Evolutionary conservation across 805 yeast genomes (phyloP).

Genomic region (Candida stauntonica): DNA sequence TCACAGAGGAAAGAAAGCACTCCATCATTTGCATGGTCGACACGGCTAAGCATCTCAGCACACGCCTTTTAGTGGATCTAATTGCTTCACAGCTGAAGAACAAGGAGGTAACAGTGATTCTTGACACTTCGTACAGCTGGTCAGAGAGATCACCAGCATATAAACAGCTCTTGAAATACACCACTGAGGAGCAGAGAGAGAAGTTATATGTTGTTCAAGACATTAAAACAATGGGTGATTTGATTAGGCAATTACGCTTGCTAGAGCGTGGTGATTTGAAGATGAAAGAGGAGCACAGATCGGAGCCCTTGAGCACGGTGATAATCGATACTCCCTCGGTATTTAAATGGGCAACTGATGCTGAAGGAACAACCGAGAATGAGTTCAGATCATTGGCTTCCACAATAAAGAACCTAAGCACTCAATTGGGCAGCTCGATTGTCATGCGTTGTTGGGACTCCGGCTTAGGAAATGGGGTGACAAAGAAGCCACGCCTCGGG

Average conservation of each 20-base stretch:
- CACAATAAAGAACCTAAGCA: neutral
- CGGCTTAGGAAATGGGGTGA: too few relatives aligned
- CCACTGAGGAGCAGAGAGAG: neutral
- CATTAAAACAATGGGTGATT: neutral
- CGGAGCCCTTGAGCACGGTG: neutral
- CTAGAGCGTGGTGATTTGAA: neutral
- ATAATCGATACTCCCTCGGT: neutral
- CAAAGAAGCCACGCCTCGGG: too few relatives aligned
- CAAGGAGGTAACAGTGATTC: neutral
- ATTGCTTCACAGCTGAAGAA: neutral
- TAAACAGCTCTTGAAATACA: too few relatives aligned
- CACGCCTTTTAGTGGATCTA: neutral
- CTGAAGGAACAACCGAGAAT: neutral
- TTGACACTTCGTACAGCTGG: conserved; percentile 16
- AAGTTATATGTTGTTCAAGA: neutral
- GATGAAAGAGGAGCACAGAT: neutral
- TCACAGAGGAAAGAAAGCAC: neutral
- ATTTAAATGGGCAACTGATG: neutral
- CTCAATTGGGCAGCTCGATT: conserved; percentile 5
- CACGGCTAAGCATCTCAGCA: neutral
- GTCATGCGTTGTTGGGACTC: conserved; percentile 10
- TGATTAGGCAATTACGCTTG: neutral
- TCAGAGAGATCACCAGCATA: too few relatives aligned
- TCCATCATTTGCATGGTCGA: neutral
- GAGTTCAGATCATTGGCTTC: conserved; percentile 3